Base-by-base conservation (phyloP, 2,329 filamentous ascomycete genomes). In the Chrysosphaeria jannelii region DNA sequence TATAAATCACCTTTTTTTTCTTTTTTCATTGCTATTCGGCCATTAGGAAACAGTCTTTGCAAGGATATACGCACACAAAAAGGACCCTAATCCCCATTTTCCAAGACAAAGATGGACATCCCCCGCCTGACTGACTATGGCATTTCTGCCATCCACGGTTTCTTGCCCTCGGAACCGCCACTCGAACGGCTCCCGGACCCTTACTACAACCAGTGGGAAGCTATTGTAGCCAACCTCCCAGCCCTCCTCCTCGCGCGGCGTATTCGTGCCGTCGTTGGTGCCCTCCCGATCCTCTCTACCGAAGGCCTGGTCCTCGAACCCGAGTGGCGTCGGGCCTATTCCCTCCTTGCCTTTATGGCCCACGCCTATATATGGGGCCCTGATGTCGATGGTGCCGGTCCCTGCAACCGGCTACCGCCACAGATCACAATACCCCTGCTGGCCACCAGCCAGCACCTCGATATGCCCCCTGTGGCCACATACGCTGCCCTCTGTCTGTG, bases 321-420 rank as follows among this genome's bases (percentile, higher is more conserved):
- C 28, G 78, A 97, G 55, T 93, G 81, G 85, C 65, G 76, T 37
- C 61, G 85, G 36, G 85, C 85, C 30, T 93, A 93, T 48, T 70
- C 71, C 28, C 55, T 91, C 25, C 55, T 97, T 27, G 70, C 65
- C 28, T 91, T 93, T 46, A 76, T 93, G 45, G 60, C 78, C 17
- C 81, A 97, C 47, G 72, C 68, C 33, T 97, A 93, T 48, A 75
- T 97, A 39, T 97, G 85, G 85, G 75, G 76, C 38, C n/a, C n/a
- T n/a, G n/a, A n/a, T n/a, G n/a, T n/a, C n/a, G n/a, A n/a, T n/a
- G 81, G 76, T 42, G 71, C 51, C 37, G 59, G 53, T 34, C 79
- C 85, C 21, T 57, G 59, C 33, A 78, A 89, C 39, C 52, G 55
- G 25, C 47, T 97, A 24, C 85, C 85, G 22, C 63, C 72, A 13